Percentiles rank a stretch among this genome's conserved stretches.
Evolutionary conservation across 352 stramenopile species (phyloP).

Genomic region (Pythium pectinolyticum): DNA sequence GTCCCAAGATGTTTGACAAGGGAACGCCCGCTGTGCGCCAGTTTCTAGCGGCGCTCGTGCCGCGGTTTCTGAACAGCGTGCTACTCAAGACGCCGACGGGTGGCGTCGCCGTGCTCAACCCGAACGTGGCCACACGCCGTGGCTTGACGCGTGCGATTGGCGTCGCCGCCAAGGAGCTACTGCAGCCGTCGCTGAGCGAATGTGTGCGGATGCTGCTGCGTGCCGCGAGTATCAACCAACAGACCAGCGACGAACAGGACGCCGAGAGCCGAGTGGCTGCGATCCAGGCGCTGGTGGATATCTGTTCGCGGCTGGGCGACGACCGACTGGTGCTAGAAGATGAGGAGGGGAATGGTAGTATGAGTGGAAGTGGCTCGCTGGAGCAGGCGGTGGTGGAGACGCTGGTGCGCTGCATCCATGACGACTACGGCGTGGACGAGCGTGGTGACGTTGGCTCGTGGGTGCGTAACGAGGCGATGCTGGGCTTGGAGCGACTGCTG

Average conservation of each 20-base stretch:
- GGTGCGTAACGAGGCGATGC: slow-evolving; percentile 94
- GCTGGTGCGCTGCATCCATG: slow-evolving; percentile 82
- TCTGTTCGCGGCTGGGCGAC: slow-evolving; percentile 58
- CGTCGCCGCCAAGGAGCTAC: slow-evolving; percentile 37
- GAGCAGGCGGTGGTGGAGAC: slow-evolving; percentile 75
- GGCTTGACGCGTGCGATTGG: slow-evolving; percentile 71
- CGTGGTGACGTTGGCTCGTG: slow-evolving; percentile 98
- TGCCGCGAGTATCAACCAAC: slow-evolving; percentile 44
- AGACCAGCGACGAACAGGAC: slow-evolving; percentile 79
- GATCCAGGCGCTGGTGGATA: slow-evolving; percentile 86
- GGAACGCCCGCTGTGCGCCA: slow-evolving; percentile 42
- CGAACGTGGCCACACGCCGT: slow-evolving; percentile 88
- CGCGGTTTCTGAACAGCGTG: slow-evolving; percentile 58
- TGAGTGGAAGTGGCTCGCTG: slow-evolving; percentile 3
- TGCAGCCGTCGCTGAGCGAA: slow-evolving; percentile 33
- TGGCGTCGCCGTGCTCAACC: slow-evolving; percentile 36
- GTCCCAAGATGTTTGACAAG: slow-evolving; percentile 65
- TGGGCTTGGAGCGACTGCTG: slow-evolving; percentile 85
- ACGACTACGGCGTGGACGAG: slow-evolving; percentile 97
- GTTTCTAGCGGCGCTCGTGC: slow-evolving; percentile 53
- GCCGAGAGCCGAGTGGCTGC: slow-evolving; percentile 96
- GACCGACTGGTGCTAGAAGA: slow-evolving; percentile 6
- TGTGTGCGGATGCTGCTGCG: slow-evolving; percentile 42
- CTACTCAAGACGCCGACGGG: slow-evolving; percentile 27
- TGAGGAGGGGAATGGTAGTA: too few relatives aligned